These are phyloP conservation scores for Rhododendron henanense DNA, from an alignment of 148 eudicot genomes.

Conservation along the genomic window DNA sequence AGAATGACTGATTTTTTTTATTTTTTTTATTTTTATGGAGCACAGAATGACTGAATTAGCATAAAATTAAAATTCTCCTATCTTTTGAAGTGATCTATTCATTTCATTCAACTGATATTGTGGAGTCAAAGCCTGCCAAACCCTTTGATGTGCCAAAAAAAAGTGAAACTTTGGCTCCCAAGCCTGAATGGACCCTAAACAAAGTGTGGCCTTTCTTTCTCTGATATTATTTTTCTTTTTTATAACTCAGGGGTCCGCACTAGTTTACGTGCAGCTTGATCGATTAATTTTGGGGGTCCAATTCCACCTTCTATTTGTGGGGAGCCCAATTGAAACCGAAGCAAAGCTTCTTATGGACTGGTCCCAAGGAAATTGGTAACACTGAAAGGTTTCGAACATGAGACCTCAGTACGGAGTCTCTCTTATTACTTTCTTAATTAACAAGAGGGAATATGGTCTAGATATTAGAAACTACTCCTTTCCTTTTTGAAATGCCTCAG, in stretches of 20 bases:
- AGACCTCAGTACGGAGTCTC: background rate
- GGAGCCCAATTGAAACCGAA: too few species aligned
- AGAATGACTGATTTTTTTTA: too few species aligned
- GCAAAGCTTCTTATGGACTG: background rate
- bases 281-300: background rate
- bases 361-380: background rate
- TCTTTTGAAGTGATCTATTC: background rate
- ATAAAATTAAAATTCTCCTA: background rate
- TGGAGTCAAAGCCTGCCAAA: background rate
- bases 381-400: background rate
- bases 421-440: background rate
- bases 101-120: background rate
- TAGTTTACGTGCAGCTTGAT: background rate
- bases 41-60: background rate
- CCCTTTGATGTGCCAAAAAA: slow-evolving; percentile 1
- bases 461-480: background rate
- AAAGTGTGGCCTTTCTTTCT: background rate
- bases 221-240: background rate
- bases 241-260: background rate
- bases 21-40: too few species aligned
- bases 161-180: slow-evolving; percentile 8
- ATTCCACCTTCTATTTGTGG: rapidly evolving
- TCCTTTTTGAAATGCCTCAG: slow-evolving; percentile 8
- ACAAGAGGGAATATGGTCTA: background rate
- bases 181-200: background rate